Conservation (phyloP, 768 basidiomycete species). For the Lentinula sp. region DNA sequence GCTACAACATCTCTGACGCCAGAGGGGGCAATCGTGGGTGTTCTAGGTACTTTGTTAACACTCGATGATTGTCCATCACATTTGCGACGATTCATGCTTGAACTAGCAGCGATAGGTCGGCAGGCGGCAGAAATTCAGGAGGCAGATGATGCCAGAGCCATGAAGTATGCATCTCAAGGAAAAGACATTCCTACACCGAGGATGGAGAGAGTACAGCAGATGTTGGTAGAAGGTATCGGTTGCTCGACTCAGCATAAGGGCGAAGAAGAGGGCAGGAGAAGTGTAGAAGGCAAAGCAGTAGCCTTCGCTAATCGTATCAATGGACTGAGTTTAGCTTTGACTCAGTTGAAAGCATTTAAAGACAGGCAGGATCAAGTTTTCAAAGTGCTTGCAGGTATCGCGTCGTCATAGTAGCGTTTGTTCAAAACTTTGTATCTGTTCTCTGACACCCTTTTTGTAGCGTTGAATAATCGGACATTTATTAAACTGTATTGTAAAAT, state of each 20-base stretch:
- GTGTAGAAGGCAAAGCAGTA: constrained; percentile 59
- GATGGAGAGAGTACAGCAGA: constrained; percentile 51
- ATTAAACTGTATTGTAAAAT: too few relatives aligned
- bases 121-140: constrained; percentile 42
- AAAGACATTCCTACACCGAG: constrained; percentile 33
- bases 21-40: constrained; percentile 49
- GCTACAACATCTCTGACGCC: constrained; percentile 43
- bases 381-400: constrained; percentile 52
- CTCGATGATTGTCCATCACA: constrained; percentile 54
- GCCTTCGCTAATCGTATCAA: constrained; percentile 76
- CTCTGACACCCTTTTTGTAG: too few relatives aligned
- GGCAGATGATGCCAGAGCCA: constrained; percentile 49
- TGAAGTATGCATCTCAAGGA: constrained; percentile 30
- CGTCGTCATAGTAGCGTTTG: constrained; percentile 12
- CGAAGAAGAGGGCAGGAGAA: constrained; percentile 33
- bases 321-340: constrained; percentile 65
- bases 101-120: constrained; percentile 50
- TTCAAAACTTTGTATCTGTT: background rate
- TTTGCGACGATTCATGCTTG: constrained; percentile 66
- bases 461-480: too few relatives aligned
- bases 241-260: constrained; percentile 20
- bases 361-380: constrained; percentile 70
- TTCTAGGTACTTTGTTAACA: constrained; percentile 52
- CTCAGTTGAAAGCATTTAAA: constrained; percentile 61
- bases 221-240: constrained; percentile 58